Evolutionary conservation across 2,329 filamentous ascomycete species (phyloP).

Genomic region (Colletotrichum sojae): DNA sequence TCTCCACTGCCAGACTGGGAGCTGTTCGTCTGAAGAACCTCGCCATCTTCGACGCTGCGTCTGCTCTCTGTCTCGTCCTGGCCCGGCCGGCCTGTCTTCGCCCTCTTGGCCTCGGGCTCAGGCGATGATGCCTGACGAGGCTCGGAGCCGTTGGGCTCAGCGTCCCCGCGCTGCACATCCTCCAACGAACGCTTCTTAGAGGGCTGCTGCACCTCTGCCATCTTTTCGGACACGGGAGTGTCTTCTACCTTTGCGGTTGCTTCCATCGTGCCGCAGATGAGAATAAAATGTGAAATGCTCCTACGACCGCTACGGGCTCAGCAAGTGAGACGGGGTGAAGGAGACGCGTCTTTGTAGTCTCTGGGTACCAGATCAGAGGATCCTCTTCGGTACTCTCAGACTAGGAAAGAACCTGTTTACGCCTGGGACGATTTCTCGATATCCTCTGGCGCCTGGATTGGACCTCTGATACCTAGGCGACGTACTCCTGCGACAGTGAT

Average conservation of each 20-base stretch:
- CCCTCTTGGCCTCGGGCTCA: conserved; percentile 43
- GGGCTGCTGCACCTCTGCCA: conserved; percentile 9
- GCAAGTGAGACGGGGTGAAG: background rate
- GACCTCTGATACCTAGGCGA: too few relatives aligned
- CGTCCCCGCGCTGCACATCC: conserved; percentile 40
- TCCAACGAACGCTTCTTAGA: conserved; percentile 49
- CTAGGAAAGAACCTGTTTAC: too few relatives aligned
- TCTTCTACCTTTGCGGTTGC: conserved; percentile 13
- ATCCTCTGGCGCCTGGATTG: too few relatives aligned
- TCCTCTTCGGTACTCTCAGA: too few relatives aligned
- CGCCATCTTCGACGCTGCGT: conserved; percentile 44
- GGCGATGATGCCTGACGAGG: conserved; percentile 26
- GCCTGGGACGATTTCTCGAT: too few relatives aligned
- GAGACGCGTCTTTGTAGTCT: background rate
- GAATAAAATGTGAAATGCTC: background rate
- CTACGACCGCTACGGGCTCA: background rate
- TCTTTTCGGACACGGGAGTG: background rate
- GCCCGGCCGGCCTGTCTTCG: conserved; percentile 23
- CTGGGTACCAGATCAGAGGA: background rate
- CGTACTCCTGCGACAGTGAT: too few relatives aligned
- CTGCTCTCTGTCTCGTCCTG: background rate
- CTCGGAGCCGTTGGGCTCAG: conserved; percentile 16
- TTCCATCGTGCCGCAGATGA: conserved; percentile 25
- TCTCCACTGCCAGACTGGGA: conserved; percentile 3
- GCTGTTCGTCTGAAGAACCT: conserved; percentile 9